Conservation (phyloP, 257 asterid species). For the Primulina tabacum region DNA sequence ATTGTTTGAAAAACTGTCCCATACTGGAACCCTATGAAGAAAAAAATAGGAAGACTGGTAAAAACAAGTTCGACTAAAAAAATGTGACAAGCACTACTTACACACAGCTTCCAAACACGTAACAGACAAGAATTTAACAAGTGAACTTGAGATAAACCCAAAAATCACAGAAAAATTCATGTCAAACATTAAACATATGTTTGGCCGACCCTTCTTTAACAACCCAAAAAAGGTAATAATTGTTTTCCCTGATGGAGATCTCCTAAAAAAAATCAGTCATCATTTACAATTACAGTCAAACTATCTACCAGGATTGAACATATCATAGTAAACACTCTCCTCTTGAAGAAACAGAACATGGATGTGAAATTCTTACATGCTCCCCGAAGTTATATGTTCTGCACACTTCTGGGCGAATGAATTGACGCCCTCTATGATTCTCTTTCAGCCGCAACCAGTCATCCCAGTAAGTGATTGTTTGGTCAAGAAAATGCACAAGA, state of each 20-base stretch:
- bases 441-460: slow-evolving; percentile 96
- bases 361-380: slow-evolving; percentile 63
- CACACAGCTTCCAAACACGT: not conserved
- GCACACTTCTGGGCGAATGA: slow-evolving; percentile 98
- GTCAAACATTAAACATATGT: not conserved
- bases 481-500: slow-evolving; percentile 69
- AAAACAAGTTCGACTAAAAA: slow-evolving; percentile 19
- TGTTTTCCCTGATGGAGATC: not conserved
- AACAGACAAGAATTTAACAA: not conserved
- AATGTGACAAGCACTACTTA: not conserved
- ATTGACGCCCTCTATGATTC: slow-evolving; percentile 85
- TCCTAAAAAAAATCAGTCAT: not conserved
- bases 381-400: slow-evolving; percentile 96
- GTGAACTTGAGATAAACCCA: not conserved
- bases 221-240: not conserved
- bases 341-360: not conserved
- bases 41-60: slow-evolving; percentile 21
- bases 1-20: slow-evolving; percentile 93
- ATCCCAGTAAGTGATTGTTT: slow-evolving; percentile 88
- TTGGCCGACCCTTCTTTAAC: not conserved
- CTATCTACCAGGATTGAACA: not conserved
- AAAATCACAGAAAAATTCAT: not conserved
- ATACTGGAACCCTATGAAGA: slow-evolving; percentile 78
- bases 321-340: slow-evolving; percentile 3
- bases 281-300: not conserved